Conservation (phyloP, 2,329 filamentous ascomycete species). For the Stachybotrys chartarum region DNA sequence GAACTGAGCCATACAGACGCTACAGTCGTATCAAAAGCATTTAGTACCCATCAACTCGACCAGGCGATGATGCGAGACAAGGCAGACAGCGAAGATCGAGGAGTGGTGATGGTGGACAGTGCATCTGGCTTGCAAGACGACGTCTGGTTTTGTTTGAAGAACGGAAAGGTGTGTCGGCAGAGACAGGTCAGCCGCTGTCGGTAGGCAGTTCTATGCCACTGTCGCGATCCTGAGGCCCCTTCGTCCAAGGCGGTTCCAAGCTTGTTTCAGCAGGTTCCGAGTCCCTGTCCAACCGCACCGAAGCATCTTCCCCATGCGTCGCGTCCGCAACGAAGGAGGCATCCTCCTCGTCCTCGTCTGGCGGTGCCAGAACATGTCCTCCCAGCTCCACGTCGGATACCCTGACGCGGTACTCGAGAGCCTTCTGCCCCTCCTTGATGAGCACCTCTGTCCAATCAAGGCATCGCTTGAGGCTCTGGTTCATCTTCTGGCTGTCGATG, state of each 20-base stretch:
- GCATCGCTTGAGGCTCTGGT: constrained; percentile 86
- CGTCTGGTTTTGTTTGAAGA: neutral
- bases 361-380: constrained; percentile 64
- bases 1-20: too few relatives aligned
- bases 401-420: constrained; percentile 73
- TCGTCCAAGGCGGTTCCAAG: constrained; percentile 23
- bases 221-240: constrained; percentile 40
- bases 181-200: constrained; percentile 25
- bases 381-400: constrained; percentile 76
- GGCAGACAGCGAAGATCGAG: constrained; percentile 2
- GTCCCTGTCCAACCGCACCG: constrained; percentile 10
- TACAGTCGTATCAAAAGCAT: neutral
- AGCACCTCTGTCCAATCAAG: constrained; percentile 84
- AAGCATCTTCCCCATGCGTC: constrained; percentile 12
- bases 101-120: constrained; percentile 7
- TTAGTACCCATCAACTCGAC: neutral
- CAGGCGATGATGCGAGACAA: constrained; percentile 6
- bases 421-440: constrained; percentile 82
- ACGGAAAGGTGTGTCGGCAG: neutral
- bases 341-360: constrained; percentile 34
- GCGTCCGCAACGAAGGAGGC: constrained; percentile 5
- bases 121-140: neutral
- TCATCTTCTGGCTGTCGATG: constrained; percentile 88
- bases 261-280: constrained; percentile 13
- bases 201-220: constrained; percentile 43